Evolutionary conservation across 305 asterid species (phyloP).

Genomic region (Coffea humblotiana): DNA sequence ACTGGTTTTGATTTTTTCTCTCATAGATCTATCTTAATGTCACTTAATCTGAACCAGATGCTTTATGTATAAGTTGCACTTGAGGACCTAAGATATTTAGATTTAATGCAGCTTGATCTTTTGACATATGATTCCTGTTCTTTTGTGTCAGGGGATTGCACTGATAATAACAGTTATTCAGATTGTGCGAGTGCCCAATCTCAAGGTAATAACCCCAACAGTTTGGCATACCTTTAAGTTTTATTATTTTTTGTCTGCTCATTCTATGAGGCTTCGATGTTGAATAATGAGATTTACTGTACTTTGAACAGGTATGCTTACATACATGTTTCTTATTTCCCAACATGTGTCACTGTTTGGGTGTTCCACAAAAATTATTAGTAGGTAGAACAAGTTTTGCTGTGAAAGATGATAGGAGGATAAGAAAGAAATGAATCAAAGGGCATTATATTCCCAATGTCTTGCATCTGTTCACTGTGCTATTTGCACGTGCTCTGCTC

Average conservation of each 20-base stretch:
- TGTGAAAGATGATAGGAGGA: too few relatives aligned
- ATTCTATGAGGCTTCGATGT: neutral
- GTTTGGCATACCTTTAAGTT: too few relatives aligned
- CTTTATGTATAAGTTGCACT: neutral
- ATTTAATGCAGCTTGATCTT: neutral
- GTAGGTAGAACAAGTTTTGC: neutral
- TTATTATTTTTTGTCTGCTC: too few relatives aligned
- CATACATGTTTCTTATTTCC: neutral
- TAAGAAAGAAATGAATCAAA: too few relatives aligned
- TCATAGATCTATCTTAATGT: neutral
- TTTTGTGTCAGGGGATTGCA: slow-evolving; percentile 58
- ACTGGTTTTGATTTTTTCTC: neutral
- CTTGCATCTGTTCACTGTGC: neutral
- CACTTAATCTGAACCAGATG: neutral
- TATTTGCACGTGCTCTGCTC: neutral
- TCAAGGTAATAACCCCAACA: slow-evolving; percentile 49
- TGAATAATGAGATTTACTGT: neutral
- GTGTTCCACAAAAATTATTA: neutral
- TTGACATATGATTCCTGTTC: neutral
- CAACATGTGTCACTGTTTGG: neutral
- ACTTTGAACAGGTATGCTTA: neutral
- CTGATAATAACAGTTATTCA: slow-evolving; percentile 75
- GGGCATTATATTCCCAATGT: neutral
- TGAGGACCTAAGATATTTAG: neutral
- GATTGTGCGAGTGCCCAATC: slow-evolving; percentile 76